phyloP scores from a whole-genome alignment of 2,329 filamentous ascomycete genomes.

The Scedosporium boydii region DNA sequence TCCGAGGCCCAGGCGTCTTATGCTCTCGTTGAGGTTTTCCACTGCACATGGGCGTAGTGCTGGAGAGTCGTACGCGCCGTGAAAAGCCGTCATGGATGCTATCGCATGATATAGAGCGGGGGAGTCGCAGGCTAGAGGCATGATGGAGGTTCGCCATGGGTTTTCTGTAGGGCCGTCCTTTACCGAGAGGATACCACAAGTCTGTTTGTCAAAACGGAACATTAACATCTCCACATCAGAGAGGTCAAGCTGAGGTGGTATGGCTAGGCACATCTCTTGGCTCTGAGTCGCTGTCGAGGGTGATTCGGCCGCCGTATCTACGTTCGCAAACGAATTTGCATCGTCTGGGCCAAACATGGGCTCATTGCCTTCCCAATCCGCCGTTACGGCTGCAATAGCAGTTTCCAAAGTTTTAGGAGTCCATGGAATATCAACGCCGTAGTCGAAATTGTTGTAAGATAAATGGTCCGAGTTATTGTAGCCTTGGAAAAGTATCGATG shows the following conservation, averaged over 20 bases:
- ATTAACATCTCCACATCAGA: background rate
- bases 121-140: background rate
- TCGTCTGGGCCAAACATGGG: background rate
- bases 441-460: background rate
- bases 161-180: background rate
- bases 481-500: background rate
- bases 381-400: background rate
- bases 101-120: background rate
- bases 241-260: background rate
- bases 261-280: background rate
- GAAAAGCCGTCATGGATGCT: background rate
- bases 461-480: background rate
- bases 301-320: background rate
- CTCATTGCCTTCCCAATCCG: background rate
- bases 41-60: background rate
- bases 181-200: background rate
- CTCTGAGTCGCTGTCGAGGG: background rate
- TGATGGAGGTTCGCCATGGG: background rate
- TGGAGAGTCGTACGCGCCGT: background rate
- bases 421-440: background rate
- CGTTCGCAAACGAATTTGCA: background rate
- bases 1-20: background rate
- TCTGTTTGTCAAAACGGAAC: background rate
- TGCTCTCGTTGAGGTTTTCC: background rate
- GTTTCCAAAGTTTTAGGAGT: background rate